Conservation (phyloP, 179 eudicot species). For the Beta macrorhiza region DNA sequence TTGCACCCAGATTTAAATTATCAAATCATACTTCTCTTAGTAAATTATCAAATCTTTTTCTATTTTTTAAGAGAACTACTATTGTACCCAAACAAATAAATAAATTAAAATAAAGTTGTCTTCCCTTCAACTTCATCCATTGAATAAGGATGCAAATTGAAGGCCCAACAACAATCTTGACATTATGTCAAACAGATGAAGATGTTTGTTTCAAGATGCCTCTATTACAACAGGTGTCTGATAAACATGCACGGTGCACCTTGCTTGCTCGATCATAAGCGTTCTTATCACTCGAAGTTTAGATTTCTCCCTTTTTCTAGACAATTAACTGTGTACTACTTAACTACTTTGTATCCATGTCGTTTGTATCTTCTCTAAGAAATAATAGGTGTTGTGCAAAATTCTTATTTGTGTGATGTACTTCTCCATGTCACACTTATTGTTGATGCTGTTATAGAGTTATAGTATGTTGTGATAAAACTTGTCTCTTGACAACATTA, state of each 20-base stretch:
- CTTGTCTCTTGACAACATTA: too few relatives aligned
- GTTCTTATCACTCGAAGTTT: neutral
- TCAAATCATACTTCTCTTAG: too few relatives aligned
- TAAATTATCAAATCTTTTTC: too few relatives aligned
- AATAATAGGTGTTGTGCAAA: neutral
- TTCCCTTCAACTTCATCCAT: neutral
- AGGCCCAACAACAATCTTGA: neutral
- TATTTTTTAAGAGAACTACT: too few relatives aligned
- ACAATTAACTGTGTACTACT: neutral
- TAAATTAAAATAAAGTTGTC: neutral
- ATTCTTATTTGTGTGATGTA: neutral
- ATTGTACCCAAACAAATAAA: neutral
- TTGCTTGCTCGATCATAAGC: neutral
- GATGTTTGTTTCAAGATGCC: neutral
- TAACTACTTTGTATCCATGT: neutral
- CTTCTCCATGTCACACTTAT: neutral
- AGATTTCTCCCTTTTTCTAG: neutral
- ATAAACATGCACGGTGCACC: neutral
- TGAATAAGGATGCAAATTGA: neutral
- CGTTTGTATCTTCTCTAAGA: neutral
- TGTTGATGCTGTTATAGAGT: neutral
- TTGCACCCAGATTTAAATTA: too few relatives aligned
- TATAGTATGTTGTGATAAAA: too few relatives aligned
- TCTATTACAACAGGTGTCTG: neutral
- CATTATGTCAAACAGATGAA: neutral